Evolutionary conservation across 495 filamentous ascomycete genomes (phyloP).

Genomic region (Pseudomonodictys pantanalensis): DNA sequence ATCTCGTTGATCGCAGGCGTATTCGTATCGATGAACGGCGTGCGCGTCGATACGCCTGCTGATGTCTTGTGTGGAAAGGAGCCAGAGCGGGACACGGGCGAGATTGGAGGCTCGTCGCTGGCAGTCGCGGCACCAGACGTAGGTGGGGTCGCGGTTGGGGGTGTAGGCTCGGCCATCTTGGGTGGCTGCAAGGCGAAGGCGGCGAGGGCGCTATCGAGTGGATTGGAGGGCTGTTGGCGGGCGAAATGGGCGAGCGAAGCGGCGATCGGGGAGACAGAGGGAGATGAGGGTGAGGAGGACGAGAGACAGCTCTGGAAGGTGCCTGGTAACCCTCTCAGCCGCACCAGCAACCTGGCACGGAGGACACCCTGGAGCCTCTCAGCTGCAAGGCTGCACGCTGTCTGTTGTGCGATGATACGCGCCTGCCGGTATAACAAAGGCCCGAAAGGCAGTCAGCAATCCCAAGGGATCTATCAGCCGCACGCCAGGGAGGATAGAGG

Average conservation of each 20-base stretch:
- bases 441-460: constrained; percentile 7
- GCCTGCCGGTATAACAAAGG: neutral
- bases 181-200: no score
- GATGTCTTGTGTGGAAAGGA: constrained; percentile 34
- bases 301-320: no score
- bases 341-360: no score
- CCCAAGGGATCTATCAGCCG: neutral
- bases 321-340: no score
- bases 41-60: constrained; percentile 10
- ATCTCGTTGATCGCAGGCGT: constrained; percentile 36
- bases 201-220: no score
- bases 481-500: no score
- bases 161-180: no score
- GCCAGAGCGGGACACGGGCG: constrained; percentile 8
- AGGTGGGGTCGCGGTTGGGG: neutral
- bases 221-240: no score
- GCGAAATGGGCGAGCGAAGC: no score
- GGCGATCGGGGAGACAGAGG: no score
- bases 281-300: no score
- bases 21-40: constrained; percentile 28
- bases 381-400: neutral
- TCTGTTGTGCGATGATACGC: neutral
- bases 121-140: neutral
- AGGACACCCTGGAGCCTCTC: no score
- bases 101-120: neutral